phyloP scores from a whole-genome alignment of 441 rosid genomes.

The Mallotus repandus region DNA sequence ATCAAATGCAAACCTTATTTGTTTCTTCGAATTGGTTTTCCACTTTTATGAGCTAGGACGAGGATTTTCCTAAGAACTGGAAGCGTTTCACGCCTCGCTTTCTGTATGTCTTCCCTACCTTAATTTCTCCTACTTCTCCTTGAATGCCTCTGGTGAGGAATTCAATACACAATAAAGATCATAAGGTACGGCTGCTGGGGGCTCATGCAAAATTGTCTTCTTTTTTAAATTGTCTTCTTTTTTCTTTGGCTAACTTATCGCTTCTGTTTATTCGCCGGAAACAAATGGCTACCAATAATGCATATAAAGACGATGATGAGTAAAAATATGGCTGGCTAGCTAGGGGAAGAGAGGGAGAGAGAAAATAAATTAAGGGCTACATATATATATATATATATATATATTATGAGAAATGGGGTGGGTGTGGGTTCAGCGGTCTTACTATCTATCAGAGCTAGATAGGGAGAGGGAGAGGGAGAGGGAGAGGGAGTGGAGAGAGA shows the following conservation, averaged over 20 bases:
- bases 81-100: background rate
- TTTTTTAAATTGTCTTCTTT: too few relatives aligned
- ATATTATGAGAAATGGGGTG: background rate
- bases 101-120: too few relatives aligned
- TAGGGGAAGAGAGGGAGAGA: background rate
- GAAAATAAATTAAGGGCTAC: too few relatives aligned
- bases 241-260: conserved; percentile 4
- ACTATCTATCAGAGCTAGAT: background rate
- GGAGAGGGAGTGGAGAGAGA: background rate
- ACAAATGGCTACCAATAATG: conserved; percentile 34
- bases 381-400: too few relatives aligned
- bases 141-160: conserved; percentile 5
- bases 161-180: background rate
- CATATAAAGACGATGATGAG: conserved; percentile 63
- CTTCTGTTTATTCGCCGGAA: conserved; percentile 41
- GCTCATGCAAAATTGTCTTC: conserved; percentile 44
- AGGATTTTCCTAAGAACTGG: background rate
- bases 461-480: conserved; percentile 6
- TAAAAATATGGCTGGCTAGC: background rate
- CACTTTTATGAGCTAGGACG: background rate
- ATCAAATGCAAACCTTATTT: conserved; percentile 11
- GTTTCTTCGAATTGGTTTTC: conserved; percentile 16
- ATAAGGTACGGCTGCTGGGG: background rate
- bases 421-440: background rate
- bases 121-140: too few relatives aligned